Evolutionary conservation across 225 moss, liverwort and hornwort genomes (phyloP).

Genomic region (Ulota crispa): DNA sequence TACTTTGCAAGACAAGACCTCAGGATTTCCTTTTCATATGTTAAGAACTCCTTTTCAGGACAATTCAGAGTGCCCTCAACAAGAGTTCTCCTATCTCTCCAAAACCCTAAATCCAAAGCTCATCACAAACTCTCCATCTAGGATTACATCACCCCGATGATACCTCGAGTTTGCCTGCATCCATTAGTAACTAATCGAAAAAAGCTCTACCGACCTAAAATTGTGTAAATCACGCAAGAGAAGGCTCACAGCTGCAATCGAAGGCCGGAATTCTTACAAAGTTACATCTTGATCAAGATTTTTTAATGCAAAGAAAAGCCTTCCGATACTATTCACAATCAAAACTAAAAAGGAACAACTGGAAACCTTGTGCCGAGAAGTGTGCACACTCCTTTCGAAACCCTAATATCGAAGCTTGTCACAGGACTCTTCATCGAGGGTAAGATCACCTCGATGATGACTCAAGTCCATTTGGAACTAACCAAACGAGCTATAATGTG

Average conservation of each 20-base stretch:
- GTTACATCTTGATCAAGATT: background rate
- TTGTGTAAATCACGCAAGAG: background rate
- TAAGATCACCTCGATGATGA: background rate
- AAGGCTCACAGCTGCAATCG: background rate
- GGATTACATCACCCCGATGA: background rate
- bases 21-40: background rate
- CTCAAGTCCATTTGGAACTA: background rate
- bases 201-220: background rate
- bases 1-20: background rate
- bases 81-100: background rate
- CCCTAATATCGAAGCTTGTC: background rate
- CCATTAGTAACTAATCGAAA: background rate
- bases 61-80: background rate
- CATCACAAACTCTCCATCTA: constrained; percentile 2
- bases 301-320: background rate
- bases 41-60: background rate
- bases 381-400: background rate
- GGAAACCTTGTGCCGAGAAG: no score
- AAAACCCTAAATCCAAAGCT: constrained; percentile 17
- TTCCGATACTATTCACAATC: no score
- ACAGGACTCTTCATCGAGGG: background rate
- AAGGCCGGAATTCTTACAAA: background rate
- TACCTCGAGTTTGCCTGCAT: background rate
- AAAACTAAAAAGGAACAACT: no score
- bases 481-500: background rate